A percentile compares a stretch with the other conserved stretches of the same genome.
Evolutionary conservation across 2,329 filamentous ascomycete genomes (phyloP).

Genomic region (Ophiostoma novo-ulmi): DNA sequence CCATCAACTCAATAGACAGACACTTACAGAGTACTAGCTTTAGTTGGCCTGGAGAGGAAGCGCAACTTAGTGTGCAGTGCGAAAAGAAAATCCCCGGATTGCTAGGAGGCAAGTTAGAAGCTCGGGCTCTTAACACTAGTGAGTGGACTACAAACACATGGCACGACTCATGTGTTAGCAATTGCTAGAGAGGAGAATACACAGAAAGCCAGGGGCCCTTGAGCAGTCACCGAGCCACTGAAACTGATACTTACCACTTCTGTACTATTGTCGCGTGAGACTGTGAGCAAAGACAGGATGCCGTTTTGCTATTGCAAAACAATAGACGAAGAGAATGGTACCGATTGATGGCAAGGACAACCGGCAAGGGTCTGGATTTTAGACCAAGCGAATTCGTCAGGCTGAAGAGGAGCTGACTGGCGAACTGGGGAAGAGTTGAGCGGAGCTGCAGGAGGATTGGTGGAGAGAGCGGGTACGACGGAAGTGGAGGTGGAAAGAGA

Average conservation of each 20-base stretch:
- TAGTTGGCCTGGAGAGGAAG: neutral
- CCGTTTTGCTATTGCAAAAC: neutral
- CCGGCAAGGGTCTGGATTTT: neutral
- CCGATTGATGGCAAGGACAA: neutral
- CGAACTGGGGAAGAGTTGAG: neutral
- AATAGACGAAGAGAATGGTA: neutral
- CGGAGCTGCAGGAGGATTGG: neutral
- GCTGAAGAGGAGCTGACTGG: constrained; percentile 7
- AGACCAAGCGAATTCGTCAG: neutral
- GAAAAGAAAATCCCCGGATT: neutral
- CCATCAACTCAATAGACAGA: neutral
- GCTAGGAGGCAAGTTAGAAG: neutral
- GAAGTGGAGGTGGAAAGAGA: constrained; percentile 1
- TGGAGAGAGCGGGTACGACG: constrained; percentile 10
- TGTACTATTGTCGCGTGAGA: neutral
- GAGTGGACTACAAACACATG: neutral
- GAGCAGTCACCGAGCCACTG: neutral
- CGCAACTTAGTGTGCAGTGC: neutral
- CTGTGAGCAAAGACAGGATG: neutral
- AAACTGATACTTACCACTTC: neutral
- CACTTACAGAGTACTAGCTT: constrained; percentile 6
- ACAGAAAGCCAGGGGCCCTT: neutral
- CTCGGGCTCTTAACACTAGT: neutral
- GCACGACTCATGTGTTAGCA: constrained; percentile 13
- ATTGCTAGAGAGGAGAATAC: neutral